Evolutionary conservation across 495 filamentous ascomycete genomes (phyloP), one percentile per base, ranked within the genome.

Genomic region (Penicillium odoratum): DNA sequence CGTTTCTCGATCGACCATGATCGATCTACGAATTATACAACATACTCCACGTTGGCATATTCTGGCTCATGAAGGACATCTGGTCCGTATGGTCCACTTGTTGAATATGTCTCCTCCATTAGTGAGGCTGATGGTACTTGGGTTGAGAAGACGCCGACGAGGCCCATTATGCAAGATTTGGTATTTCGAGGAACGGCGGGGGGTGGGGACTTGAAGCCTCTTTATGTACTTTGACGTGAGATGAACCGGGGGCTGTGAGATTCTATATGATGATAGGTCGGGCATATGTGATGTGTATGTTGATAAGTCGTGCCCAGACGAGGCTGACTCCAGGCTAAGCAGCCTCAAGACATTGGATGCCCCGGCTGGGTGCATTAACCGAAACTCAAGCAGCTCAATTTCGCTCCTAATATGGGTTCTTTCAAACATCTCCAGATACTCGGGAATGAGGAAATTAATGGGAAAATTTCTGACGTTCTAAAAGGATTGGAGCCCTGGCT

Each of bases 21-120:
- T 21, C 21, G 21, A 21, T 21, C 21, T 21, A 21, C 21, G 21
- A 21, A 21, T 21, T 21, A 26, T 38, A 18, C 7, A 6, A 30
- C 43, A n/a, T 48, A 56, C 53, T 56, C 53, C n/a, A 40, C 45
- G 16, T 15, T 48, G 26, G 53, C 29, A 13, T 36, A 29, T 7
- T 46, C 10, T 3, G 53, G 53, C 4, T 56, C 53, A n/a, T 25
- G 7, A 10, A 56, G 21, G 7, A n/a, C 29, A 7, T 42, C 18
- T 1, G 49, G 33, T 21, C 53, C 53, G n/a, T 48, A 56, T 4
- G 33, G 11, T 15, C 45, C 53, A 5, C 16, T 48, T 13, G 53
- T 56, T 5, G 53, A 56, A 16, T 48, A 56, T 30, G 33, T 9
- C 29, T 56, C 53, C n/a, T 47, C 43, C 53, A 56, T 48, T 15